These are phyloP conservation scores for Funneliformis geosporum DNA, from an alignment of 192 early-diverging fungal genomes.

Conservation along the genomic window DNA sequence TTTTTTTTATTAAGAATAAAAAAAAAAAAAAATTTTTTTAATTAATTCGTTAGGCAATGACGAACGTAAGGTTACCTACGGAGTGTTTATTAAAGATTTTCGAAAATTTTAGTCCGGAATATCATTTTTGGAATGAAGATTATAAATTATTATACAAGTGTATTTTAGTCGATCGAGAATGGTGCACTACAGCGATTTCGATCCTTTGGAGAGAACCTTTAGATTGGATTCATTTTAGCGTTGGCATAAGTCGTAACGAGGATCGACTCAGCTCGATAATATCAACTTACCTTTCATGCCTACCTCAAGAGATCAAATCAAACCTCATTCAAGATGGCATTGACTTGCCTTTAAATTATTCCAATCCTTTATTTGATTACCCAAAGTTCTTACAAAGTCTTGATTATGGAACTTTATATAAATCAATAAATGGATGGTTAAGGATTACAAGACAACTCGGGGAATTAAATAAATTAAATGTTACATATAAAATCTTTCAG, in stretches of 20 bases:
- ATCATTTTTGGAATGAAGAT: background rate
- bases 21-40: too few species aligned
- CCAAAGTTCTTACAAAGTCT: background rate
- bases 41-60: too few species aligned
- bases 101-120: background rate
- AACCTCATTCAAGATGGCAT: background rate
- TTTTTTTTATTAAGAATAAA: too few species aligned
- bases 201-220: conserved; percentile 1
- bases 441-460: background rate
- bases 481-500: background rate
- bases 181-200: background rate
- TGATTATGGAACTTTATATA: background rate
- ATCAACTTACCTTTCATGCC: background rate
- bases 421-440: background rate
- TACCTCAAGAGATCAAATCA: background rate
- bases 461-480: background rate
- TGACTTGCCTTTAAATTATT: background rate
- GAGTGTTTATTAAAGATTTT: background rate
- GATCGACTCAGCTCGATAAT: background rate
- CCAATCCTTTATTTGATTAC: background rate
- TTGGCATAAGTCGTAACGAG: background rate
- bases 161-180: background rate
- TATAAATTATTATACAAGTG: background rate
- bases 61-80: background rate
- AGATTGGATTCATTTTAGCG: background rate